Base-by-base conservation (phyloP, 345 rosid species). In the Geranium rotundifolium region DNA sequence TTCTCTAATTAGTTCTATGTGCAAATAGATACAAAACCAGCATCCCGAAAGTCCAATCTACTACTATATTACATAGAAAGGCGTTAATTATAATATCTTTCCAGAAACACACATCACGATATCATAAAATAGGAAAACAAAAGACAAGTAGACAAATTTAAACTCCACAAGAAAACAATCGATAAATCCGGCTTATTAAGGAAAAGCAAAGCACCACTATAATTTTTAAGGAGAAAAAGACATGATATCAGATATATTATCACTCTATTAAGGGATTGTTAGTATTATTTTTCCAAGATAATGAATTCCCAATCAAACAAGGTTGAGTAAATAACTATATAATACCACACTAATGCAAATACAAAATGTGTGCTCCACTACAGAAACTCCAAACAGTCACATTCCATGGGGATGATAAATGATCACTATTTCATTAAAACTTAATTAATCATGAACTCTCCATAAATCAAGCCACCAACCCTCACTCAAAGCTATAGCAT, bases 281-380 rank as follows among this genome's bases (percentile, higher is more conserved):
- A 59, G 62, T 46, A 20, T 41, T 54, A 64, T 61, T 39, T 61
- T 13, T 29, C 64, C 60, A 61, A 64, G 56, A 68, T 58, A 27
- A 46, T 46, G 52, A 46, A 46, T 58, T 71, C 23, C 19, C 65
- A 62, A 59, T 69, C 59, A 66, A 71, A 61, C 29, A 54, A 56
- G 76, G 66, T 64, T 65, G 68, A 56, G 58, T 58, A 46, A 23
- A 19, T 55, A 27, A 59, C 59, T 62, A 20, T 54, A 49, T 65
- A 67, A 31, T 39, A 7, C 3, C 1, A 46, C 52, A 7, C 8
- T 14, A 46, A 46, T 14, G 16, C 14, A 9, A 50, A 57, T 50
- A 39, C 67, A 16, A 34, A 30, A 55, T n/a, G 68, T n/a, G 68
- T 55, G 20, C 30, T 29, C 71, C 66, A 70, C 59, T 34, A 60